Evolutionary conservation across 257 asterid species (phyloP).

Genomic region (Lantana camara): DNA sequence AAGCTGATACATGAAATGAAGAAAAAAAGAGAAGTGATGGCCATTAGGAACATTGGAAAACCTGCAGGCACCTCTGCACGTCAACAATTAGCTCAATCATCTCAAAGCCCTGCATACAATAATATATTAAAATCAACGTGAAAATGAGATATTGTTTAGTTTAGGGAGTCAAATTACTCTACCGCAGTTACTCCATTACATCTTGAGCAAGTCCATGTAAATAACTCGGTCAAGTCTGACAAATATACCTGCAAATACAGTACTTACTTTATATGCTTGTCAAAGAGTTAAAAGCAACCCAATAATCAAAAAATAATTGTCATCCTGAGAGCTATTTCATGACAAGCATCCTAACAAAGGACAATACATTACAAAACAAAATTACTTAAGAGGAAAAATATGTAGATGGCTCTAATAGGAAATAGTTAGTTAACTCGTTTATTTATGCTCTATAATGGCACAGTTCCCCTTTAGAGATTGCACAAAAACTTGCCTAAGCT

Average conservation of each 20-base stretch:
- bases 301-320: conserved; percentile 7
- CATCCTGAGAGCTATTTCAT: background rate
- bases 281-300: conserved; percentile 16
- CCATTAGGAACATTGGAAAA: conserved; percentile 16
- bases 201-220: conserved; percentile 97
- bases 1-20: conserved; percentile 4
- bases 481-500: background rate
- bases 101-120: conserved; percentile 81
- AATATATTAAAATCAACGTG: conserved; percentile 20
- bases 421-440: background rate
- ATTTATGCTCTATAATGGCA: background rate
- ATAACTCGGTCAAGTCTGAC: conserved; percentile 81
- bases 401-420: background rate
- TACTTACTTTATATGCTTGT: background rate
- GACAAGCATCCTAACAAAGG: background rate
- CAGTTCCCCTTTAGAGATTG: background rate
- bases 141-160: conserved; percentile 16
- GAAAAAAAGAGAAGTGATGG: conserved; percentile 2
- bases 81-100: conserved; percentile 87
- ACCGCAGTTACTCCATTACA: conserved; percentile 86
- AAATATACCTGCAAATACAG: conserved; percentile 72
- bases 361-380: background rate
- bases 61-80: conserved; percentile 90
- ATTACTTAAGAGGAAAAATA: conserved; percentile 4
- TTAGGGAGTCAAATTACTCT: conserved; percentile 12